Evolutionary conservation across 345 rosid genomes (phyloP).

Genomic region (Sonneratia alba): DNA sequence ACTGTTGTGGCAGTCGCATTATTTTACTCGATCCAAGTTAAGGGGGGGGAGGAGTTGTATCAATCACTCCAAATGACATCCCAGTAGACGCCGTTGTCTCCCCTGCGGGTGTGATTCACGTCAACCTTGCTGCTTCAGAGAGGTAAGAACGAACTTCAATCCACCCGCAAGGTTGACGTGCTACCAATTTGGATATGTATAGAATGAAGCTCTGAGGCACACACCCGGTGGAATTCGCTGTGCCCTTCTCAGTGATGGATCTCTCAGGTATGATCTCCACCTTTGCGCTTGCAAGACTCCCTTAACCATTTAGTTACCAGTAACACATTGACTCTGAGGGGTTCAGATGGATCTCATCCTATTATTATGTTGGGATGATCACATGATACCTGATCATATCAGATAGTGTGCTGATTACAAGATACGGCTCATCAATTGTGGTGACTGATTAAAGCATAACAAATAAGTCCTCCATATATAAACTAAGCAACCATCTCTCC

Average conservation of each 20-base stretch:
- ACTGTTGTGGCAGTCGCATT: too few species aligned
- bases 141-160: slow-evolving; percentile 21
- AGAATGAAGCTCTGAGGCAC: slow-evolving; percentile 4
- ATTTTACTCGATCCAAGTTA: too few species aligned
- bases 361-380: too few species aligned
- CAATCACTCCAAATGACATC: slow-evolving; percentile 53
- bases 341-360: too few species aligned
- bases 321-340: background rate
- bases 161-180: too few species aligned
- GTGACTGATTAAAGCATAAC: background rate
- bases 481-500: background rate
- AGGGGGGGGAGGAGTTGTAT: slow-evolving; percentile 49
- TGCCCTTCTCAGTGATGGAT: background rate
- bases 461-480: background rate
- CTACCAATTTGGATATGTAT: background rate
- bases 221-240: background rate
- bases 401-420: background rate
- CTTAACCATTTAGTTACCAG: background rate
- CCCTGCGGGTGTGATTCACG: slow-evolving; percentile 57
- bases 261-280: background rate
- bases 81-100: slow-evolving; percentile 69
- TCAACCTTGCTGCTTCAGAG: slow-evolving; percentile 47
- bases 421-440: background rate
- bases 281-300: background rate
- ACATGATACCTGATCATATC: background rate